Conservation (phyloP, 1,284 basidiomycete genomes). For the Dichomitus squalens region DNA sequence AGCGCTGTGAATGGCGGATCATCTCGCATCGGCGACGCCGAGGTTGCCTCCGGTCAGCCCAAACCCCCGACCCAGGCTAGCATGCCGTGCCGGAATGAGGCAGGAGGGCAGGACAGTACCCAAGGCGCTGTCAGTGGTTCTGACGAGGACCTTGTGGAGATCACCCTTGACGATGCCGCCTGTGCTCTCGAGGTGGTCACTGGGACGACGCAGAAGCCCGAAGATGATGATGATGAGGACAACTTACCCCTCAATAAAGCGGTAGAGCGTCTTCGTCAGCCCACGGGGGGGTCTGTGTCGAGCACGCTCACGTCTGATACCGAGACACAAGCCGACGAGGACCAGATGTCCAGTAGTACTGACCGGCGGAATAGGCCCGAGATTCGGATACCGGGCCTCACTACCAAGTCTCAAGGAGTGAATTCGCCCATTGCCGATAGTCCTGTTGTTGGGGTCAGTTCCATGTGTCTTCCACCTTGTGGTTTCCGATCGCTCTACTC, state of each 20-base stretch:
- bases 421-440: background rate
- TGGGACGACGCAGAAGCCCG: background rate
- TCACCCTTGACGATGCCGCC: background rate
- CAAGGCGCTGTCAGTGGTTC: background rate
- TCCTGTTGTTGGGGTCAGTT: background rate
- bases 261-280: background rate
- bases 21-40: background rate
- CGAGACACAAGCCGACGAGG: background rate
- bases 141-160: background rate
- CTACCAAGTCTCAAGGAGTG: background rate
- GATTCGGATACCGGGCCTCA: background rate
- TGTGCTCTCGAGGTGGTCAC: background rate
- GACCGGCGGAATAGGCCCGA: background rate
- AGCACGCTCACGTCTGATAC: background rate
- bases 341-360: background rate
- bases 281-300: background rate
- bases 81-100: no score
- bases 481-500: background rate
- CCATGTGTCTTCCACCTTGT: background rate
- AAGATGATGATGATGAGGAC: background rate
- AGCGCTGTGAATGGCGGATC: background rate
- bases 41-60: background rate
- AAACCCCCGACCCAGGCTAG: background rate
- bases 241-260: background rate
- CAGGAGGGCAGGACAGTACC: background rate